Conservation (phyloP, 257 asterid genomes). For the Mitragyna speciosa region DNA sequence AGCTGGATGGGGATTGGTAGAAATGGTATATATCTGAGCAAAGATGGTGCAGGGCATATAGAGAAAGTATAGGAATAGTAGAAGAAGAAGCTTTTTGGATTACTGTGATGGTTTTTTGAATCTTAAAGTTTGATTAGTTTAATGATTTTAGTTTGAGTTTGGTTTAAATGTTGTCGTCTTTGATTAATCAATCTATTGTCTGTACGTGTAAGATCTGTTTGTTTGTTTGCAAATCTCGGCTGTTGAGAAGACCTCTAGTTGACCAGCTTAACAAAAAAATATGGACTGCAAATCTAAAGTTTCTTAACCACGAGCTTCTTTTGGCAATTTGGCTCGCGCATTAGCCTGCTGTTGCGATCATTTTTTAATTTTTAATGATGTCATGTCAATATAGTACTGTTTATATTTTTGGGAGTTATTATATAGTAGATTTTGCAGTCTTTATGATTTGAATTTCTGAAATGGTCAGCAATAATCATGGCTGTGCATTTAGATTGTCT, state of each 20-base stretch:
- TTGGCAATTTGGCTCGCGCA: neutral
- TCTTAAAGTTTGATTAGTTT: constrained; percentile 58
- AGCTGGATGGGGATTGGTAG: neutral
- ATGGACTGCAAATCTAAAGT: neutral
- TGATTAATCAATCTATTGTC: constrained; percentile 11
- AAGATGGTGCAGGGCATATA: neutral
- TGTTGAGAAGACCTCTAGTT: constrained; percentile 52
- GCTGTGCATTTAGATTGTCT: constrained; percentile 6
- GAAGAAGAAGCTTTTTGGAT: constrained; percentile 59
- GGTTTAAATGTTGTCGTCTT: constrained; percentile 26
- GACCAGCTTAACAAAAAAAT: constrained; percentile 36
- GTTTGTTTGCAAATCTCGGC: constrained; percentile 35
- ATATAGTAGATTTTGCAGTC: neutral
- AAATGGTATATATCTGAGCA: neutral
- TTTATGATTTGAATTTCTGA: neutral
- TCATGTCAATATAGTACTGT: neutral
- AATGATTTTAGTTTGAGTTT: constrained; percentile 14
- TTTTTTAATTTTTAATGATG: neutral
- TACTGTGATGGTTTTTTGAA: constrained; percentile 51
- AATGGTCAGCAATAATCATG: constrained; percentile 13
- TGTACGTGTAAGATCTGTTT: constrained; percentile 33
- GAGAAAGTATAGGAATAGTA: neutral
- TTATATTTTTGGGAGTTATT: neutral
- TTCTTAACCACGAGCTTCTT: neutral
- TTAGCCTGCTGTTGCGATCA: neutral